phyloP scores from a whole-genome alignment of 2,329 filamentous ascomycete genomes.

The Verticillium longisporum region DNA sequence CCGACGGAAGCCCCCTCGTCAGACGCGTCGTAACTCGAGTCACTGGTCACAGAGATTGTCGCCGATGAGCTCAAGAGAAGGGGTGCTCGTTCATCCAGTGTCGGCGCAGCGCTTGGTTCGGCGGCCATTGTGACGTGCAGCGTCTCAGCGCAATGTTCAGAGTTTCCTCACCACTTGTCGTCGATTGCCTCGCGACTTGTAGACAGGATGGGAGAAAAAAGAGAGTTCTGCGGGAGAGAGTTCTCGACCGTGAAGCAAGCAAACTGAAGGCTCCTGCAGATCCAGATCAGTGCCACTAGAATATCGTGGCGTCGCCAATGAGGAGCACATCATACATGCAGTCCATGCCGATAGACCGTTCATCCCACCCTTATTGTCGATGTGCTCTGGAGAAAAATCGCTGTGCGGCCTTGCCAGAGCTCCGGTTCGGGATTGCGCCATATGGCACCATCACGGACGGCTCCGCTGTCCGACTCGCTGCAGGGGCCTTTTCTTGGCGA shows the following conservation, averaged over 20 bases:
- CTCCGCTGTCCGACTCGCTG: neutral
- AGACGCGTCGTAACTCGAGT: neutral
- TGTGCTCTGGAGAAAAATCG: neutral
- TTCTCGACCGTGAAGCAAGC: neutral
- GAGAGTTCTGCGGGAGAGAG: neutral
- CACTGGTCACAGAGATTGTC: neutral
- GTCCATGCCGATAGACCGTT: neutral
- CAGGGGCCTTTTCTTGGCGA: neutral
- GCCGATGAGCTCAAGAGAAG: neutral
- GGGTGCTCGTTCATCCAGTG: neutral
- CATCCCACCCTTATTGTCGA: neutral
- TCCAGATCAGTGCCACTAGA: neutral
- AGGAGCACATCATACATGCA: neutral
- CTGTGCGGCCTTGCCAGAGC: neutral
- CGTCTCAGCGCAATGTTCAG: neutral
- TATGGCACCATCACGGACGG: slow-evolving; percentile 2
- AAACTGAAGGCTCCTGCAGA: neutral
- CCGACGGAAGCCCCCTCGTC: neutral
- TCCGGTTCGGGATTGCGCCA: slow-evolving; percentile 5
- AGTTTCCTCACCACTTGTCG: neutral
- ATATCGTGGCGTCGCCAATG: neutral
- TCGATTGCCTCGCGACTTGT: neutral
- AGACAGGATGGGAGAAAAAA: neutral
- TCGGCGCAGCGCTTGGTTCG: neutral
- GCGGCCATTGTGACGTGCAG: neutral